phyloP scores from a whole-genome alignment of 2,329 filamentous ascomycete species.

The Colletotrichum musicola region DNA sequence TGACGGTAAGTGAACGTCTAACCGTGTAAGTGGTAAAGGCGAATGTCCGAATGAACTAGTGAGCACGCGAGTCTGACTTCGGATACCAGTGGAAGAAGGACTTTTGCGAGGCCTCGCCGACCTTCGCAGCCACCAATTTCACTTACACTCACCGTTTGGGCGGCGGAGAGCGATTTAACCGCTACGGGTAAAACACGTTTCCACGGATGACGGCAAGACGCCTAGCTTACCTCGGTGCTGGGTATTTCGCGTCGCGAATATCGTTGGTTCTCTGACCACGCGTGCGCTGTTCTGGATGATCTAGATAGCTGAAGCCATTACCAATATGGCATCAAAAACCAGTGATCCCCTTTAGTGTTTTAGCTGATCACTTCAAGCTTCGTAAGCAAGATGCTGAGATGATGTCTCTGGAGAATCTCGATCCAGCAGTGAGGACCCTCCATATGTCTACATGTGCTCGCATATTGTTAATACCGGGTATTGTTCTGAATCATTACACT shows the following conservation, averaged over 20 bases:
- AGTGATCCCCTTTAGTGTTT: no score
- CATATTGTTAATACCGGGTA: no score
- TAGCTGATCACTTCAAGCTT: no score
- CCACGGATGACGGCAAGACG: neutral
- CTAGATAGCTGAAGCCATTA: no score
- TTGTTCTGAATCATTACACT: no score
- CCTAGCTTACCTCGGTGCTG: neutral
- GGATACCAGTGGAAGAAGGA: neutral
- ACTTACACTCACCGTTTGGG: neutral
- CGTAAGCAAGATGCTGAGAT: no score
- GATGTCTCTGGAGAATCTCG: no score
- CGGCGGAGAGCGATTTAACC: neutral
- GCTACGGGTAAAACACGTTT: neutral
- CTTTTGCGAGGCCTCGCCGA: neutral
- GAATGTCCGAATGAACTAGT: neutral
- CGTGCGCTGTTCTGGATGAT: neutral
- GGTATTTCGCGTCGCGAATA: neutral
- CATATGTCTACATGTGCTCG: no score
- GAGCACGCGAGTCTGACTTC: neutral
- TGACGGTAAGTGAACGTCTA: neutral
- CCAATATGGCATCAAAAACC: no score
- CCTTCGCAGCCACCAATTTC: constrained; percentile 25
- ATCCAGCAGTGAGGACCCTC: no score
- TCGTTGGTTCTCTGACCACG: neutral
- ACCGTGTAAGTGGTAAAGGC: neutral